A percentile compares a stretch with the other conserved stretches of the same genome.
These are phyloP conservation scores for Hypsizygus marmoreus DNA, from an alignment of 768 basidiomycete genomes.

Conservation along the genomic window DNA sequence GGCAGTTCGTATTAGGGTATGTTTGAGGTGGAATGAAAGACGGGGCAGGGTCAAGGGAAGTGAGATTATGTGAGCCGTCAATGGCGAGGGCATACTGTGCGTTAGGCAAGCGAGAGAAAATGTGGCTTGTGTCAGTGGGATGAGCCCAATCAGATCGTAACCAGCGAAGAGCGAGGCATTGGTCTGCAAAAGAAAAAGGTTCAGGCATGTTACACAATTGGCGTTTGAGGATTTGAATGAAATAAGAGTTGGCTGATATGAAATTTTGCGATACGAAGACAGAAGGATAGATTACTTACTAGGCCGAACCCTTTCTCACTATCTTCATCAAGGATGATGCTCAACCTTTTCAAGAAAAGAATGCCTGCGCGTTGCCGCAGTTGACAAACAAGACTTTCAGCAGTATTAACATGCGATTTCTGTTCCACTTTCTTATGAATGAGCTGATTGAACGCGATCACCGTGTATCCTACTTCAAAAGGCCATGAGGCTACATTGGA, in stretches of 20 bases:
- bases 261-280: too few relatives aligned
- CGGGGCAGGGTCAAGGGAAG: constrained; percentile 78
- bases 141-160: constrained; percentile 79
- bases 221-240: background rate
- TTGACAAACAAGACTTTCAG: constrained; percentile 60
- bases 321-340: constrained; percentile 78
- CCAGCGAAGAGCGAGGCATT: constrained; percentile 56
- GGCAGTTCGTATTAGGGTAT: constrained; percentile 80
- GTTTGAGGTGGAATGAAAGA: constrained; percentile 79
- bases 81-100: constrained; percentile 70
- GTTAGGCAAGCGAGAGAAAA: constrained; percentile 83
- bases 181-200: constrained; percentile 48
- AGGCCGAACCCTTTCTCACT: constrained; percentile 87
- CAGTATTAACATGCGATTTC: constrained; percentile 65
- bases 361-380: constrained; percentile 61
- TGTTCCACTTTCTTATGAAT: constrained; percentile 72
- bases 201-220: background rate
- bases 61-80: constrained; percentile 81
- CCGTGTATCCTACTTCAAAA: constrained; percentile 80
- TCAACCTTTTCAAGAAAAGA: constrained; percentile 72
- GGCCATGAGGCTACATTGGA: constrained; percentile 10
- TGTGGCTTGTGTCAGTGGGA: constrained; percentile 69
- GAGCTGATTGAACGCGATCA: constrained; percentile 76
- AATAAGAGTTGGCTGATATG: too few relatives aligned
- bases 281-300: constrained; percentile 48